Evolutionary conservation across 495 filamentous ascomycete genomes (phyloP), one percentile per base, ranked within the genome.

Genomic region (Penicillium samsonianum): DNA sequence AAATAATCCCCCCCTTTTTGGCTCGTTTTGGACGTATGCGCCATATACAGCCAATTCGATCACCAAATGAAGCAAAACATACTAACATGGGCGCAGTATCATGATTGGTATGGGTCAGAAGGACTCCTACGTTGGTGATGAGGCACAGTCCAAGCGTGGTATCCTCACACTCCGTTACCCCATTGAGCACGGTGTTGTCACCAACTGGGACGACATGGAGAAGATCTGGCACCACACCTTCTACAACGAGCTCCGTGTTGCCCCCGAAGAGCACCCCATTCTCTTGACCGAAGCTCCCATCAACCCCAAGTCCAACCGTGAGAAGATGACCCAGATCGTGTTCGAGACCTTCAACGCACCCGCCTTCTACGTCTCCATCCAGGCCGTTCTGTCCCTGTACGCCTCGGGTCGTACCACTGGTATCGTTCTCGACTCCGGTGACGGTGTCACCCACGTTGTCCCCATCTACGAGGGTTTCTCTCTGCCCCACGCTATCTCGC

Each of bases 41-140:
- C 14, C 25, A 48, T 30, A 9, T 10, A 8, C 30, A 47, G 17
- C 41, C 10, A 48, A 14, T 38, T 33, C 26, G 40, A 37, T 20
- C 4, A 45, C n/a, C 23, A 53, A n/a, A 55, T 53, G 37, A 17
- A 35, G 10, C 12, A 37, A 26, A 40, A 26, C 17, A 22, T 59
- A 84, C 69, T 57, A 58, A 61, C 66, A 50, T 48, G 28, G 53
- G 55, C 53, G 41, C 69, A 97, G 94, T 87, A 98, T 98, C 82
- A 98, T 98, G 94, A 98, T 98, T 78, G 94, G 94, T 88, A 98
- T 98, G 94, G 94, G 94, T 70, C 94, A 98, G 82, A 98, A 98
- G 83, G 94, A 98, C 84, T 98, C 94, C 59, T 98, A 98, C 74
- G 94, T 98, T 65, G 94, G 94, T 85, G 94, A 98, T 82, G 94